Evolutionary conservation across 2,329 filamentous ascomycete species (phyloP).

Genomic region (Zymoseptoria ardabiliae): DNA sequence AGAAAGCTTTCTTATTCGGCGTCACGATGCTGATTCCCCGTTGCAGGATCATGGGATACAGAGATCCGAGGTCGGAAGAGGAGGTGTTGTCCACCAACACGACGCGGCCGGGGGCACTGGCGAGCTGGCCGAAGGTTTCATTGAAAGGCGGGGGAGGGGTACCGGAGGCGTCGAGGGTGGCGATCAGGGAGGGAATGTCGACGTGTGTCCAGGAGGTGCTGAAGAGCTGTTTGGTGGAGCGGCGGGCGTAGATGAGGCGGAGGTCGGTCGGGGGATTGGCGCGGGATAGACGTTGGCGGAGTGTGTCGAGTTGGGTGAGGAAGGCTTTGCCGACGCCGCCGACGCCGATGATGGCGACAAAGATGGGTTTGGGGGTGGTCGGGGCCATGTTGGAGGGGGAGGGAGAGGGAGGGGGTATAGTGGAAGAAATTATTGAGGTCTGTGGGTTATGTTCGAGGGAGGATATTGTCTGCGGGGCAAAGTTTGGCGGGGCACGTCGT

Average conservation of each 20-base stretch:
- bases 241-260: constrained; percentile 75
- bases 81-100: constrained; percentile 95
- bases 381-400: neutral
- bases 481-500: no score
- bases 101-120: constrained; percentile 66
- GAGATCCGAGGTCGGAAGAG: constrained; percentile 73
- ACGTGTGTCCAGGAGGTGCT: constrained; percentile 64
- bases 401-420: no score
- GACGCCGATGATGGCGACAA: constrained; percentile 52
- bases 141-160: constrained; percentile 60
- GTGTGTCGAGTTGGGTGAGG: constrained; percentile 67
- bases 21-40: constrained; percentile 86
- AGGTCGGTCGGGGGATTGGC: constrained; percentile 55
- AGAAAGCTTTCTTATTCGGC: constrained; percentile 98
- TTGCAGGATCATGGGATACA: constrained; percentile 73
- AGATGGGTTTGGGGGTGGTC: constrained; percentile 23
- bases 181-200: constrained; percentile 52
- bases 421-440: no score
- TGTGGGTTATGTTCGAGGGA: no score
- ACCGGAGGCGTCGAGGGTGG: constrained; percentile 54
- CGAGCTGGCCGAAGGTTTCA: constrained; percentile 70
- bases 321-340: constrained; percentile 92
- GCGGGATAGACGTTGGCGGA: constrained; percentile 53
- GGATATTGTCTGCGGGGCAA: no score
- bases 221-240: constrained; percentile 75